Base-by-base conservation (phyloP, 2,329 filamentous ascomycete species). In the Stromatinia cepivora region DNA sequence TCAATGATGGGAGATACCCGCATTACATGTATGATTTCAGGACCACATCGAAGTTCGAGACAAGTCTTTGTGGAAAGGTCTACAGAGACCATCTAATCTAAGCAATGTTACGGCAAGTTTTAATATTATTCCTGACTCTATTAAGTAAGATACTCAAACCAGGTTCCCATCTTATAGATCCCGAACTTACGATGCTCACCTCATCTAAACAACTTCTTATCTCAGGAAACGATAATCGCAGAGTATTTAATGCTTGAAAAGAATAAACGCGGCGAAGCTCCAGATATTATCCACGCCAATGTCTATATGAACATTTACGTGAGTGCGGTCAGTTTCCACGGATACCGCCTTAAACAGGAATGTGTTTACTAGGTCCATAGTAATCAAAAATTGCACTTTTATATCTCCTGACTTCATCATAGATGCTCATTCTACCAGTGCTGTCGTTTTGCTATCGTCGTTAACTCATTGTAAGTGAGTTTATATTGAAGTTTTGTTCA, bases 101-200 rank as follows among this genome's bases (percentile, higher is more conserved):
- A 39, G 61, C 46, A 63, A 52, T 63, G 22, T 39, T 28, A 36
- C 46, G 61, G 61, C 61, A 63, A 63, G 61, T 63, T 52, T 52
- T 25, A 52, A 39, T 17, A 50, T n/a, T n/a, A 52, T 50, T 39
- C 61, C 46, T 39, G 46, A 52, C 17, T 39, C 34, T 39, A 20
- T 52, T 45, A 63, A 52, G 46, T 46, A 52, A 39, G 17, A 63
- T 63, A 63, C 46, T 63, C 61, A 63, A 52, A 39, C 0, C 13
- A 20, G 22, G 3, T 63, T 34, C 31, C 28, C 15, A 39, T 28
- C 31, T 52, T 28, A 25, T 63, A 39, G 46, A 63, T 52, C 7
- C 15, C n/a, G 52, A 52, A 28, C 15, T 28, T 20, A 34, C 61
- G 46, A 39, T 63, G n/a, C 25, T 22, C 39, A 46, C 36, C 22